Conservation (phyloP, 768 basidiomycete genomes). For the Tubosaeta sp. region DNA sequence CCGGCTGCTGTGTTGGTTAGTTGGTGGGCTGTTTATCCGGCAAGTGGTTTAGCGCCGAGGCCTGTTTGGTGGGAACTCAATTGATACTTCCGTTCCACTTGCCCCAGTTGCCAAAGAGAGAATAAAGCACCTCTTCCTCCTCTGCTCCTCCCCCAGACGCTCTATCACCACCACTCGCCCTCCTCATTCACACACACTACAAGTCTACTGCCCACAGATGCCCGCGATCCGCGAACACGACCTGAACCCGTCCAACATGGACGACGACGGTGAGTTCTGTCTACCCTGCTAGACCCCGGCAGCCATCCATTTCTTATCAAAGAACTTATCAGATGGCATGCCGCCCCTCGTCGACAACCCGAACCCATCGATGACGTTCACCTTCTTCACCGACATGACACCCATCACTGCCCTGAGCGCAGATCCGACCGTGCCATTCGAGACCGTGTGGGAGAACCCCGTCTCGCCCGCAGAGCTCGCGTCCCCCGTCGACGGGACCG, state of each 20-base stretch:
- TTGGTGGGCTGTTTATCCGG: not conserved
- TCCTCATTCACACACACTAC: constrained; percentile 2
- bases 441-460: constrained; percentile 31
- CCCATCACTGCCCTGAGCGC: constrained; percentile 45
- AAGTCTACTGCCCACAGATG: constrained; percentile 8
- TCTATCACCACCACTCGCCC: constrained; percentile 24
- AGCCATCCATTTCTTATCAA: constrained; percentile 8
- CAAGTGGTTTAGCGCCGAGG: constrained; percentile 12
- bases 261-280: constrained; percentile 35
- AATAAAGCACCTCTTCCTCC: constrained; percentile 28
- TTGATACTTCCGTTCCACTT: constrained; percentile 24
- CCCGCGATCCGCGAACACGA: constrained; percentile 28
- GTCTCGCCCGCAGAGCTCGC: constrained; percentile 5
- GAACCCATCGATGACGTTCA: constrained; percentile 50
- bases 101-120: constrained; percentile 34
- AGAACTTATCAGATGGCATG: constrained; percentile 38
- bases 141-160: constrained; percentile 22
- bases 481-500: constrained; percentile 18
- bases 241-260: constrained; percentile 21
- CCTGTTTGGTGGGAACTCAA: constrained; percentile 28
- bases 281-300: not conserved
- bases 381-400: constrained; percentile 60
- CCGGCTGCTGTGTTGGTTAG: not conserved
- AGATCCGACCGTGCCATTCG: constrained; percentile 32
- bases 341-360: constrained; percentile 53